Evolutionary conservation across 202 grass and related monocot species (phyloP).

Genomic region (Carex sylvatica): DNA sequence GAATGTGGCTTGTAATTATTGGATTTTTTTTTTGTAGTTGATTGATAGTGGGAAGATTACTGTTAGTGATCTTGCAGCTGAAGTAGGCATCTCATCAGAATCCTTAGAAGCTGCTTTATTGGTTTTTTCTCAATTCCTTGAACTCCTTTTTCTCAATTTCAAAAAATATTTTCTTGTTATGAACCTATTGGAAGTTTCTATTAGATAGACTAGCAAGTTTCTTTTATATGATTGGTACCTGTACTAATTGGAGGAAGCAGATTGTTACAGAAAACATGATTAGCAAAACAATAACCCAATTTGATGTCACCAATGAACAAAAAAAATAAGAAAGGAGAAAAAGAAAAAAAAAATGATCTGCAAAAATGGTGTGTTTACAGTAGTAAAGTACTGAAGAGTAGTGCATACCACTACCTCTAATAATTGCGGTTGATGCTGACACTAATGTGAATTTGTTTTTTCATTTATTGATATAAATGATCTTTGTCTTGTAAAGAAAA

Average conservation of each 20-base stretch:
- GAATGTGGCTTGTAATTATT: slow-evolving; percentile 27
- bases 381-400: neutral
- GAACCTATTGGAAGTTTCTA: neutral
- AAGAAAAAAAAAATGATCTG: neutral
- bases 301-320: neutral
- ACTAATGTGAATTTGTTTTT: neutral
- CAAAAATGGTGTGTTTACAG: neutral
- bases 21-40: slow-evolving; percentile 44
- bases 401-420: neutral
- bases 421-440: neutral
- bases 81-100: slow-evolving; percentile 85
- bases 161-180: neutral
- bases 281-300: neutral
- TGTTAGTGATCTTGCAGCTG: slow-evolving; percentile 79
- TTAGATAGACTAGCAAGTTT: neutral
- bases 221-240: neutral
- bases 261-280: neutral
- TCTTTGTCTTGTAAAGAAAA: neutral
- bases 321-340: neutral
- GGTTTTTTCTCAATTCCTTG: slow-evolving; percentile 36
- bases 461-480: neutral
- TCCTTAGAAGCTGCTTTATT: slow-evolving; percentile 90
- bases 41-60: slow-evolving; percentile 74
- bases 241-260: neutral
- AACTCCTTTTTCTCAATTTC: neutral